phyloP scores from a whole-genome alignment of 495 filamentous ascomycete genomes.

The Neurospora discreta region DNA sequence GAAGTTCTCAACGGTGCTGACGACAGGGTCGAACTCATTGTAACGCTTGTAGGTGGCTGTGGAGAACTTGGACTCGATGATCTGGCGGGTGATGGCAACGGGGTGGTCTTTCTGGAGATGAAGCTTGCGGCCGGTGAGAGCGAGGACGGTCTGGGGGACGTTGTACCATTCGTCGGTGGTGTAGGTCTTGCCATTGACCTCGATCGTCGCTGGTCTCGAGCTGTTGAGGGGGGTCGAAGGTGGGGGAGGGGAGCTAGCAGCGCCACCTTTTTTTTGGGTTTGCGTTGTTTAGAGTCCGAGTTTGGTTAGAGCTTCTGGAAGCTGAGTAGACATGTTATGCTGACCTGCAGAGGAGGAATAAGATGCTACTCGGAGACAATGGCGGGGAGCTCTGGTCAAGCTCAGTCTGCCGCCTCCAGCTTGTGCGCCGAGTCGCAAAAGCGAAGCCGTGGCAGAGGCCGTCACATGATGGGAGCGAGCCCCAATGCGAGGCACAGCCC shows the following conservation, averaged over 20 bases:
- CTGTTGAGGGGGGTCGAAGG: neutral
- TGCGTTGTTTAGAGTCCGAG: neutral
- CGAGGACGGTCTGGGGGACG: slow-evolving; percentile 60
- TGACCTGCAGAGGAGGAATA: slow-evolving; percentile 4
- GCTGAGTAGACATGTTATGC: neutral
- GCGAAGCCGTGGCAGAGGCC: neutral
- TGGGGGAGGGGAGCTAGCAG: neutral
- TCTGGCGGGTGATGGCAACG: slow-evolving; percentile 74
- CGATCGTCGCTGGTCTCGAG: slow-evolving; percentile 4
- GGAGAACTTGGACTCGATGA: slow-evolving; percentile 87
- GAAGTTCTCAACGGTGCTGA: slow-evolving; percentile 83
- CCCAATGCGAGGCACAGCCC: neutral
- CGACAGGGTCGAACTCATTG: slow-evolving; percentile 69
- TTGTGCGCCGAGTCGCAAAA: neutral
- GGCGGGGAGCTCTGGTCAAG: neutral
- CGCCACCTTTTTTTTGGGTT: neutral
- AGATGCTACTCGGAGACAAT: slow-evolving; percentile 7
- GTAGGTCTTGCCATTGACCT: slow-evolving; percentile 54
- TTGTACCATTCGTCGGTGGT: slow-evolving; percentile 77
- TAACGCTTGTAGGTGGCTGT: slow-evolving; percentile 59
- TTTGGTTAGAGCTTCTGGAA: neutral
- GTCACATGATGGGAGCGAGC: neutral
- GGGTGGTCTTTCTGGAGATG: slow-evolving; percentile 86
- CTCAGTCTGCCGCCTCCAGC: slow-evolving; percentile 1
- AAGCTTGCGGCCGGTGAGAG: slow-evolving; percentile 59